These are phyloP conservation scores for Neofusicoccum sp. DNA, from an alignment of 2,329 filamentous ascomycete species.

Conservation along the genomic window DNA sequence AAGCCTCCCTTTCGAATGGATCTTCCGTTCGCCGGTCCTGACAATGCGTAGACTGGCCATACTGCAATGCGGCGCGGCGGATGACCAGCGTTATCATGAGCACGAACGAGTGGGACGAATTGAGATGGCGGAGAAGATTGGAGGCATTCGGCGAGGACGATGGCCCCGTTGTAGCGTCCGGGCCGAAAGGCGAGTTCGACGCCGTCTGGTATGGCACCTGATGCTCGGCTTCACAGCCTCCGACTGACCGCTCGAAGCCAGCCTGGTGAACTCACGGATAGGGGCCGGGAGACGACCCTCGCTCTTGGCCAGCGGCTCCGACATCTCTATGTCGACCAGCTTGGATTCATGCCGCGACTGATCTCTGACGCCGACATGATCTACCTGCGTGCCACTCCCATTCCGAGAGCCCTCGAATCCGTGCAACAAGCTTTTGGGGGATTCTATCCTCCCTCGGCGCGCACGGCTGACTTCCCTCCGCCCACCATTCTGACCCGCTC, in stretches of 20 bases:
- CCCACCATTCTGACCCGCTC: conserved; percentile 47
- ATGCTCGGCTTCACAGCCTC: too few relatives aligned
- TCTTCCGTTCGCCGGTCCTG: conserved; percentile 23
- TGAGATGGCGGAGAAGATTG: conserved; percentile 68
- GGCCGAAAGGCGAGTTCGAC: conserved; percentile 69
- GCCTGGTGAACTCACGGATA: conserved; percentile 51
- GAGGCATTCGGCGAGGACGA: conserved; percentile 74
- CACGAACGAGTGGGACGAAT: conserved; percentile 57
- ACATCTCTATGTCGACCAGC: conserved; percentile 50
- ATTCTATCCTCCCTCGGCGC: conserved; percentile 45
- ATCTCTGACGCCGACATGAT: conserved; percentile 45
- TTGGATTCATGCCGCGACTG: conserved; percentile 47
- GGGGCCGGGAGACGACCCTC: conserved; percentile 49
- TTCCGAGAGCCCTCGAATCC: conserved; percentile 51
- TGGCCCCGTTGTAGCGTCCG: conserved; percentile 64
- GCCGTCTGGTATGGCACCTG: conserved; percentile 68
- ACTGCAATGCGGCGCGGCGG: conserved; percentile 74
- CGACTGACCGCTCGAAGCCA: conserved; percentile 28
- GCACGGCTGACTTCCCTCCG: conserved; percentile 42
- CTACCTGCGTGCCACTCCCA: conserved; percentile 48
- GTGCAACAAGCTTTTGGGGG: conserved; percentile 52
- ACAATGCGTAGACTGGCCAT: conserved; percentile 69
- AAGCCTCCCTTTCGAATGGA: conserved; percentile 20
- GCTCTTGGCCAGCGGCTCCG: conserved; percentile 49
- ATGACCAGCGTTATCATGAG: conserved; percentile 63